Base-by-base conservation (phyloP, 768 basidiomycete species). In the Phlebiopsis flavidoalba region DNA sequence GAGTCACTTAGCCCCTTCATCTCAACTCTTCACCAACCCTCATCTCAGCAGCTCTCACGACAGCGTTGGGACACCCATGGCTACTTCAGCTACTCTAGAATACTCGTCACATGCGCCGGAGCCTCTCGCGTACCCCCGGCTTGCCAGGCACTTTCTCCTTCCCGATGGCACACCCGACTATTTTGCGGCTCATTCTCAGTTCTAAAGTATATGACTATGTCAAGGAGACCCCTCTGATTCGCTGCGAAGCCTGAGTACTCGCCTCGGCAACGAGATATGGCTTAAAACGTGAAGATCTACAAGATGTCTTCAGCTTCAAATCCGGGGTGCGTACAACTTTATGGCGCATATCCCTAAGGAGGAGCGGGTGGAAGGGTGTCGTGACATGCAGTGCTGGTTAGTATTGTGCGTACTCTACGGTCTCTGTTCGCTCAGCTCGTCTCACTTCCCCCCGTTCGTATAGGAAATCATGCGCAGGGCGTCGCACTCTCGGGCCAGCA, bases 401-500 rank as follows among this genome's bases (percentile, higher is more conserved):
- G 92, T 87, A 76, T 59, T 79, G 80, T 81, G 78, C 83, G 75
- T 59, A 51, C 46, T 53, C 49, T 43, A 6, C 6, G 26, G 26
- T 31, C 26, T 6, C 26, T 31, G 6, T 31, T 6, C 26, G 46
- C 53, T 31, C 15, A 19, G 43, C 19, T 60, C 40, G 19, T 36
- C 52, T 53, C 52, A 53, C 14, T 19, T 26, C 31, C n/a, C 52
- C 14, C 31, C 5, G 15, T 36, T 53, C 58, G 14, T 59, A 3
- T 72, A 98, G 97, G 97, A 26, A 99, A 99, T 70, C 97, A 99
- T 73, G 97, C 97, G 0, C 97, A 99, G 73, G 97, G 97, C 24
- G 97, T 99, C 53, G 97, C 97, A 2, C 40, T 43, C 82, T 98
- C 52, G 95, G 97, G n/a, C 93, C 96, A 11, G n/a, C 75, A 85